phyloP scores from a whole-genome alignment of 2,329 filamentous ascomycete species.

The Akanthomyces dipterigenus region DNA sequence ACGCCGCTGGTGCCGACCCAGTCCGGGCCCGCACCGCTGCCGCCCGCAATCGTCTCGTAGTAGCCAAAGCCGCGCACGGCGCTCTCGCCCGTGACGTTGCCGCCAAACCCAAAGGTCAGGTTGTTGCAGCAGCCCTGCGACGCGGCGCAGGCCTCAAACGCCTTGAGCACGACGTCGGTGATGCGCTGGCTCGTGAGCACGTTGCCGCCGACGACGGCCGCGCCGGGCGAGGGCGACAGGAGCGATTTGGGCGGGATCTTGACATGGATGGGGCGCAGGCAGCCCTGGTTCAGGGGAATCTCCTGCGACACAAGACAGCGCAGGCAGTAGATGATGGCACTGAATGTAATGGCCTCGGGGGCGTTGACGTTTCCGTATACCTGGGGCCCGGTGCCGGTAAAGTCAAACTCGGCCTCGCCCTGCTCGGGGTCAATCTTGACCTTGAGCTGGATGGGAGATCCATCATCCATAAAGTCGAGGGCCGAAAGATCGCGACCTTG shows the following conservation, averaged over 20 bases:
- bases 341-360: constrained; percentile 74
- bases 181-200: constrained; percentile 47
- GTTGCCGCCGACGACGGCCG: constrained; percentile 77
- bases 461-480: constrained; percentile 78
- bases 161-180: constrained; percentile 49
- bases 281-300: constrained; percentile 79
- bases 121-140: constrained; percentile 79
- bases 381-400: constrained; percentile 70
- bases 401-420: constrained; percentile 75
- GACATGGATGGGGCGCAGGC: constrained; percentile 67
- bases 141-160: constrained; percentile 72
- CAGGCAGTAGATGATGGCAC: constrained; percentile 82
- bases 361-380: constrained; percentile 78
- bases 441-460: constrained; percentile 66
- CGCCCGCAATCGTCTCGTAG: constrained; percentile 57
- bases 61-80: constrained; percentile 37
- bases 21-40: constrained; percentile 61
- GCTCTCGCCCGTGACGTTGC: constrained; percentile 31
- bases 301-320: constrained; percentile 73
- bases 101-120: constrained; percentile 70
- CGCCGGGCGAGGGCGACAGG: constrained; percentile 67
- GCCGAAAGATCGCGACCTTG: constrained; percentile 64
- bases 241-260: constrained; percentile 67
- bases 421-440: constrained; percentile 68
- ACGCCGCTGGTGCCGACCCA: constrained; percentile 39